Conservation (phyloP, 2,329 filamentous ascomycete species). For the Camillea tinctor region DNA sequence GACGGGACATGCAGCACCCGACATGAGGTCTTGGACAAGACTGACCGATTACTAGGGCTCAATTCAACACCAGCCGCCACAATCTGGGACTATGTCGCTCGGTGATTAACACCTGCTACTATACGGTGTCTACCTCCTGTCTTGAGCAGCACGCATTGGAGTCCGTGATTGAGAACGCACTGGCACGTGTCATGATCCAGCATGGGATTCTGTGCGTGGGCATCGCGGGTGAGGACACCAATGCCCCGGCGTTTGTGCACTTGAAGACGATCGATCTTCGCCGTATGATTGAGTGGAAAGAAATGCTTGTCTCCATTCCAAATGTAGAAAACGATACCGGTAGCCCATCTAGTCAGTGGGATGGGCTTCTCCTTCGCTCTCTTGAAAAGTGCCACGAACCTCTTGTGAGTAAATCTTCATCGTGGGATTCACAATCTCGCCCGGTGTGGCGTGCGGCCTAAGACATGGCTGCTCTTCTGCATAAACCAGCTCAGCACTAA, state of each 20-base stretch:
- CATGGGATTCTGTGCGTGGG: slow-evolving; percentile 50
- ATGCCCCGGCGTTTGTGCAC: slow-evolving; percentile 42
- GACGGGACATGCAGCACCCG: neutral
- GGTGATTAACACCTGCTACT: slow-evolving; percentile 46
- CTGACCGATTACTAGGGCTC: slow-evolving; percentile 9
- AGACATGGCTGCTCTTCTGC: too few species aligned
- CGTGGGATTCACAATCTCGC: too few species aligned
- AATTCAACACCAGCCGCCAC: slow-evolving; percentile 41
- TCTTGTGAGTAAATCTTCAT: slow-evolving; percentile 5
- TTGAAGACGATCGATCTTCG: slow-evolving; percentile 43
- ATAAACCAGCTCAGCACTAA: neutral
- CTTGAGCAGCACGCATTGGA: slow-evolving; percentile 13
- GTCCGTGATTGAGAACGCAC: slow-evolving; percentile 36
- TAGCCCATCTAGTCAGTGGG: neutral
- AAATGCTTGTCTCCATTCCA: slow-evolving; percentile 28
- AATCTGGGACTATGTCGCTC: slow-evolving; percentile 46
- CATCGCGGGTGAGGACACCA: slow-evolving; percentile 45
- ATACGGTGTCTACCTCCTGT: slow-evolving; percentile 27
- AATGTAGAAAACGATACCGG: slow-evolving; percentile 14
- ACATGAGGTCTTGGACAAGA: neutral
- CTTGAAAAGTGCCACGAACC: slow-evolving; percentile 40
- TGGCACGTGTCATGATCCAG: slow-evolving; percentile 40
- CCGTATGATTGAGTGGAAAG: slow-evolving; percentile 40
- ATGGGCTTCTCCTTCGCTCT: slow-evolving; percentile 30
- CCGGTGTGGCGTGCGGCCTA: too few species aligned